Evolutionary conservation across 805 yeast species (phyloP).

Genomic region (Hemisphaericaspora nanyangensis): DNA sequence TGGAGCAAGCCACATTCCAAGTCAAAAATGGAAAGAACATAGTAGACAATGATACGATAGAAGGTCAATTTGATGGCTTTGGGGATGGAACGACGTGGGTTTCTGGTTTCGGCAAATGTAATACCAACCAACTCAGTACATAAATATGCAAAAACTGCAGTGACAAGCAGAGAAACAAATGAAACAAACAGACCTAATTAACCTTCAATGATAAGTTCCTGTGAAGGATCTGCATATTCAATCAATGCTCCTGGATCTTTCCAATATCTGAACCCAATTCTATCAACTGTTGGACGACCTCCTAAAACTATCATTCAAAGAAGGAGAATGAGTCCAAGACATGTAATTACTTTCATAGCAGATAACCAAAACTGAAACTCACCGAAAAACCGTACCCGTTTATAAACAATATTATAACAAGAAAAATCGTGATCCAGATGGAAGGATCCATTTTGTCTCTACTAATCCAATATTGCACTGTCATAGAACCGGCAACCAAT

Average conservation of each 20-base stretch:
- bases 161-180: slow-evolving; percentile 57
- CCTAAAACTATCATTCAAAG: slow-evolving; percentile 67
- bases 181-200: slow-evolving; percentile 55
- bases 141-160: slow-evolving; percentile 68
- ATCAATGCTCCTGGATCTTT: slow-evolving; percentile 60
- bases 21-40: slow-evolving; percentile 55
- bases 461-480: slow-evolving; percentile 51
- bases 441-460: slow-evolving; percentile 49
- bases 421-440: slow-evolving; percentile 50
- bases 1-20: slow-evolving; percentile 68
- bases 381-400: slow-evolving; percentile 50
- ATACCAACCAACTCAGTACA: slow-evolving; percentile 72
- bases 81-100: slow-evolving; percentile 64
- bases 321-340: slow-evolving; percentile 62
- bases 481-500: slow-evolving; percentile 58
- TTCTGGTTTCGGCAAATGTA: slow-evolving; percentile 69
- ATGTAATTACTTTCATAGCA: slow-evolving; percentile 58
- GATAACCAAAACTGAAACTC: slow-evolving; percentile 65
- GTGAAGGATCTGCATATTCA: slow-evolving; percentile 40
- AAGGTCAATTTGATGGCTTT: slow-evolving; percentile 67
- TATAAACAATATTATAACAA: slow-evolving; percentile 38
- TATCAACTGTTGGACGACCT: slow-evolving; percentile 72
- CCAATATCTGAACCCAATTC: slow-evolving; percentile 74
- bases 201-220: slow-evolving; percentile 35
- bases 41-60: slow-evolving; percentile 64